Evolutionary conservation across 2,329 filamentous ascomycete genomes (phyloP).

Genomic region (Geosmithia putterillii): DNA sequence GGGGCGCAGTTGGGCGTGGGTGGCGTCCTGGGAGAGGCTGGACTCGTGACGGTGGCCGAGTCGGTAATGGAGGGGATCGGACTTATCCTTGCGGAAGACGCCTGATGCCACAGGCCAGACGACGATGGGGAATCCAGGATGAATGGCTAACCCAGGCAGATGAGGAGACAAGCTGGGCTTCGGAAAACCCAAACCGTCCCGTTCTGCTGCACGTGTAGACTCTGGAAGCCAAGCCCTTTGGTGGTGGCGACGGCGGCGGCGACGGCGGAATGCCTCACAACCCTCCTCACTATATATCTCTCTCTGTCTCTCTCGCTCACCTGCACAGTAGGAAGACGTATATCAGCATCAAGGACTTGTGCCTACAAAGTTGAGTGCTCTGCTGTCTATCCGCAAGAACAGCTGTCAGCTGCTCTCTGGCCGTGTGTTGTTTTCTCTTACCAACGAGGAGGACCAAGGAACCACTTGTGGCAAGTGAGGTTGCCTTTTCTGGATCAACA

Average conservation of each 20-base stretch:
- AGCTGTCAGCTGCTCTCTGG: too few relatives aligned
- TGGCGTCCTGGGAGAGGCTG: slow-evolving; percentile 21
- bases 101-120: slow-evolving; percentile 21
- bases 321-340: background rate
- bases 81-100: slow-evolving; percentile 16
- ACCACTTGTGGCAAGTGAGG: background rate
- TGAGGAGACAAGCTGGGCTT: slow-evolving; percentile 18
- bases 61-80: slow-evolving; percentile 17
- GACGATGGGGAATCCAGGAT: slow-evolving; percentile 20
- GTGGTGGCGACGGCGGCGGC: too few relatives aligned
- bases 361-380: background rate
- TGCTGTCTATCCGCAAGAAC: too few relatives aligned
- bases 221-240: background rate
- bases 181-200: slow-evolving; percentile 21
- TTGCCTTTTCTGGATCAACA: too few relatives aligned
- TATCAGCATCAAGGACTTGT: background rate
- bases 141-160: slow-evolving; percentile 4
- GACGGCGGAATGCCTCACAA: background rate
- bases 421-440: too few relatives aligned
- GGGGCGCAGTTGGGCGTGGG: slow-evolving; percentile 18
- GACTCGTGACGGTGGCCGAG: slow-evolving; percentile 16
- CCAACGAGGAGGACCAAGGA: background rate
- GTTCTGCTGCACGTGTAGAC: background rate
- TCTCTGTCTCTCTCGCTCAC: background rate
- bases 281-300: too few relatives aligned